Base-by-base conservation (phyloP, 306 rosid species). In the Fragaria vesca region DNA sequence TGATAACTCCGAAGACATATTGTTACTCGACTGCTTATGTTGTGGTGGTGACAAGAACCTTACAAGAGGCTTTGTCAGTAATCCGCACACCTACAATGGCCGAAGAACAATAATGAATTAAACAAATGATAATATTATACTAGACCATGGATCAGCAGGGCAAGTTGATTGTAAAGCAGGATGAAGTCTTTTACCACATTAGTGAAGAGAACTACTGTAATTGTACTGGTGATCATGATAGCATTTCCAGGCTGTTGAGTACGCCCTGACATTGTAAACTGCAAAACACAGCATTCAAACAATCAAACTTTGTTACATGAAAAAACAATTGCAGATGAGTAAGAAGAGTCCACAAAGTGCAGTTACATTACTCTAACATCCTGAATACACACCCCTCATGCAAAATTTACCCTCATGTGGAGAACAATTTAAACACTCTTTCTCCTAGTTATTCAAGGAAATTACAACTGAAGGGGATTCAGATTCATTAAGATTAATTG, bases 191-290 rank as follows among this genome's bases (percentile, higher is more conserved):
- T 80, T 87, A 90, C 93, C 88, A 87, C 82, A 45, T 86, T 86
- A 43, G 93, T 90, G 58, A 87, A 82, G 81, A 90, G 89, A 79
- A 90, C 93, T 16, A 90, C 81, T 11, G 87, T 73, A 42, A 87
- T 86, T 77, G 91, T 87, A 82, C 89, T 87, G 40, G 93, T 89
- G 74, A 89, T 89, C 91, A 89, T 87, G 57, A 82, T 47, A 17
- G 93, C 89, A 69, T 85, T 80, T 76, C 84, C 91, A 24, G 34
- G 82, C 68, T 52, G 68, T 70, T 84, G 87, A 76, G 91, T 87
- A 54, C 82, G 88, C 69, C 88, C 91, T 58, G 88, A 78, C 62
- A 6, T 82, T 71, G 93, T 77, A 75, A 90, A 90, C 93, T 90
- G 90, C 42, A 73, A 32, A 74, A 36, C 16, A 66, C 34, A 80